A percentile compares a stretch with the other conserved stretches of the same genome.
Conservation (phyloP, 1,139 yeast species). For the Taphrina sp. region DNA sequence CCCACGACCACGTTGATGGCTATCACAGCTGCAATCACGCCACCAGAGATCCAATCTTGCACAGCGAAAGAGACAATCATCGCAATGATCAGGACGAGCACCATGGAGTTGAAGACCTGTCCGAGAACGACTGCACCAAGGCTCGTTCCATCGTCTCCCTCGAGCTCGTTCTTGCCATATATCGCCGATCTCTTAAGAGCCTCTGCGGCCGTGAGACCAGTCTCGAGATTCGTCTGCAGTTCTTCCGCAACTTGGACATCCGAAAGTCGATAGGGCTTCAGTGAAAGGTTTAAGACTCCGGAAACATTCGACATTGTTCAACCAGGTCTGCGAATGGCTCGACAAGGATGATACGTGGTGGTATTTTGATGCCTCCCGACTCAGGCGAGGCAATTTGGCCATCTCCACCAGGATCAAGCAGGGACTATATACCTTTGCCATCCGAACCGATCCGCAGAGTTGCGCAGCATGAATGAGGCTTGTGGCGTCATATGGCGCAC, state of each 20-base stretch:
- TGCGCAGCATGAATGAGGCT: too few relatives aligned
- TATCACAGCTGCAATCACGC: conserved; percentile 73
- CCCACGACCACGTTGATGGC: conserved; percentile 67
- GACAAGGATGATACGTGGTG: too few relatives aligned
- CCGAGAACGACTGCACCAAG: conserved; percentile 59
- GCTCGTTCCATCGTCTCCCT: conserved; percentile 62
- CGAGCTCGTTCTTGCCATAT: conserved; percentile 62
- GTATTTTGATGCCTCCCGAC: too few relatives aligned
- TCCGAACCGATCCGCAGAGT: too few relatives aligned
- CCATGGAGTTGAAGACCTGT: conserved; percentile 79
- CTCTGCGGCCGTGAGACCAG: conserved; percentile 52
- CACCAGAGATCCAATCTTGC: conserved; percentile 78
- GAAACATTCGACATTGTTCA: conserved; percentile 7
- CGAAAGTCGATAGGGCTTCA: conserved; percentile 4
- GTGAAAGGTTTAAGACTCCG: conserved; percentile 11
- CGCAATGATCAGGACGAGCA: conserved; percentile 67
- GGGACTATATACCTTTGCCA: too few relatives aligned
- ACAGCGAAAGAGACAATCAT: conserved; percentile 75
- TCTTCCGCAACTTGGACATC: conserved; percentile 5
- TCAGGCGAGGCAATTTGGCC: too few relatives aligned
- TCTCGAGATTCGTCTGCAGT: conserved; percentile 39
- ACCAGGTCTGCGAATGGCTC: too few relatives aligned
- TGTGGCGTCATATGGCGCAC: too few relatives aligned
- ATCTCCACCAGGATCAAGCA: too few relatives aligned
- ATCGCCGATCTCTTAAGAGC: conserved; percentile 45